phyloP scores from a whole-genome alignment of 139 green algal genomes.

The Chlorella sp. region DNA sequence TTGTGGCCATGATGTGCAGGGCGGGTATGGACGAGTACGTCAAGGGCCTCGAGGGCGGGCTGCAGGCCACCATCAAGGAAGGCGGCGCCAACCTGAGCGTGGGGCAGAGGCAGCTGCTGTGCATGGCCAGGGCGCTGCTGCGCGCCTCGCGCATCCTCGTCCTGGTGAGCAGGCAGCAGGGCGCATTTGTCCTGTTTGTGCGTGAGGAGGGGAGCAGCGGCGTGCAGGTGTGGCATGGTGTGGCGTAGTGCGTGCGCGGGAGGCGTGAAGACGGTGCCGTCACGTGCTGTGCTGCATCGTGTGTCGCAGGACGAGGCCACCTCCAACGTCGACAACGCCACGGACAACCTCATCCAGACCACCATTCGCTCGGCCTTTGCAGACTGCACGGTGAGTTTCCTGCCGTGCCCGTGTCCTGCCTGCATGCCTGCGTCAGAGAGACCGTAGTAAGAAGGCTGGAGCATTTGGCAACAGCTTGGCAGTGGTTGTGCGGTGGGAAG shows the following conservation, averaged over 20 bases:
- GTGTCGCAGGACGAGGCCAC: constrained; percentile 45
- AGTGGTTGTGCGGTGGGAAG: too few species aligned
- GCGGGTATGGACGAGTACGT: not conserved
- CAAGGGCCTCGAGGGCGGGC: constrained; percentile 26
- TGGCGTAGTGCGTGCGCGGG: too few species aligned
- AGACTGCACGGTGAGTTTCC: constrained; percentile 29
- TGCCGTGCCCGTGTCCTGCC: too few species aligned
- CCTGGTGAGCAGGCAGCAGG: constrained; percentile 14
- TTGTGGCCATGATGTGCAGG: too few species aligned
- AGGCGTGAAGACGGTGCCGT: too few species aligned
- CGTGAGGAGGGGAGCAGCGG: too few species aligned
- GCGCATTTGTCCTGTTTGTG: too few species aligned
- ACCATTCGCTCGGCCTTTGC: constrained; percentile 39
- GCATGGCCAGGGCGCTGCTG: constrained; percentile 58
- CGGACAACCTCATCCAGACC: constrained; percentile 50
- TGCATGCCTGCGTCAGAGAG: too few species aligned
- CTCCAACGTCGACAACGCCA: constrained; percentile 51
- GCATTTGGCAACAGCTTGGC: too few species aligned
- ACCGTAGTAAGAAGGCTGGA: too few species aligned
- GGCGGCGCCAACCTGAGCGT: constrained; percentile 71
- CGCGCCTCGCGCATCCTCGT: constrained; percentile 27
- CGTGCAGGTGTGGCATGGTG: too few species aligned
- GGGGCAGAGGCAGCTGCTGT: constrained; percentile 88
- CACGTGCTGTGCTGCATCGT: too few species aligned
- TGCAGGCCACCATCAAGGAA: constrained; percentile 74